Conservation (phyloP, 2,329 filamentous ascomycete species). For the Simplicillium aogashimaense region DNA sequence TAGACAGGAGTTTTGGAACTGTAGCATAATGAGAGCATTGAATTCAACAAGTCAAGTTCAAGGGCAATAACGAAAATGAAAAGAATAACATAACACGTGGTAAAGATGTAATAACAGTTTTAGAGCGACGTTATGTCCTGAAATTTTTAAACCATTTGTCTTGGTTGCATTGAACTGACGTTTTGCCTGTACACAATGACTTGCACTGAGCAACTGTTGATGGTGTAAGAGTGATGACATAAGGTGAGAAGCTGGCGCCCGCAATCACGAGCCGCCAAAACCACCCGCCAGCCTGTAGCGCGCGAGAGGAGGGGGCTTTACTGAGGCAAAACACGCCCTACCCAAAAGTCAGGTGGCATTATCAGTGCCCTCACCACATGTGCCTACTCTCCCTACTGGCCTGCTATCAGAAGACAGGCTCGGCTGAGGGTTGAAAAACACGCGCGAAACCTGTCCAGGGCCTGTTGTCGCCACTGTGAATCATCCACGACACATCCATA, state of each 20-base stretch:
- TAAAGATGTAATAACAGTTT: no score
- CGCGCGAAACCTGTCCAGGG: no score
- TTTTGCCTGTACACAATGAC: no score
- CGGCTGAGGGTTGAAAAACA: slow-evolving; percentile 12
- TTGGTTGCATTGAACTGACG: no score
- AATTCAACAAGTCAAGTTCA: neutral
- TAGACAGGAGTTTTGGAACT: neutral
- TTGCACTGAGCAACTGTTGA: neutral
- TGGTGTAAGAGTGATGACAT: neutral
- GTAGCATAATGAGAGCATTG: no score
- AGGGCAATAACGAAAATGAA: neutral
- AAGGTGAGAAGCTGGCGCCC: neutral
- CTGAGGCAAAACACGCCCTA: neutral
- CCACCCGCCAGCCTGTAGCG: neutral
- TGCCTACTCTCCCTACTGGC: slow-evolving; percentile 2
- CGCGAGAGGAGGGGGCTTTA: neutral
- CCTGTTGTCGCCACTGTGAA: no score
- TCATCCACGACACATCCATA: neutral
- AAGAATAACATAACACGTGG: neutral
- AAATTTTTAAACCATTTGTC: no score
- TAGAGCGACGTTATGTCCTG: no score
- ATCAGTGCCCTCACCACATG: slow-evolving; percentile 7
- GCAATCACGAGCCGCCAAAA: neutral
- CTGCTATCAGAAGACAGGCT: slow-evolving; percentile 18
- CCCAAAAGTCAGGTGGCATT: slow-evolving; percentile 9